Evolutionary conservation across 169 alveolate genomes (phyloP), one percentile per base, ranked within the genome.

Genomic region (Plasmodium gonderi): DNA sequence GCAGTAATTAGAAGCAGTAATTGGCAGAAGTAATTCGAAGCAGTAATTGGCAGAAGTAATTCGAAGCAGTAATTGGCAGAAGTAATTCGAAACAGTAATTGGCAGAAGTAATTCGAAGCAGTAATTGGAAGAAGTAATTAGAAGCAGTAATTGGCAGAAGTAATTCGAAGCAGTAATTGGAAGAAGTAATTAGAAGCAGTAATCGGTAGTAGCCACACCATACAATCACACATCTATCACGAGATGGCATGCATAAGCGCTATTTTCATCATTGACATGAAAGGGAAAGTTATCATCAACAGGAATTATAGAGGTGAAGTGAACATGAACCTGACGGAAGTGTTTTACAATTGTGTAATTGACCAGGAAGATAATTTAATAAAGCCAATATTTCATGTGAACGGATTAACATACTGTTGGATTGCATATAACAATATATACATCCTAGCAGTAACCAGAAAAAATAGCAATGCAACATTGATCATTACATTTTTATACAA

Each of bases 371-470:
- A 98, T 83, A 96, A 98, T 44, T 91, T 97, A 1, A 96, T 98
- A 65, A 97, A 96, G 90, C 99, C 99, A 14, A 98, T 99, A 36
- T 98, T 98, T 94, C 97, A 96, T 75, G 98, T 96, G 69, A 99
- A 98, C 51, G 99, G 99, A 51, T 95, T 98, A 89, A 98, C 99
- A 29, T 98, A 97, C 95, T 97, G 98, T 95, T 99, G 99, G 99
- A 97, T 99, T n/a, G 96, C 98, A 91, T 98, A 98, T 82, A 98
- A 98, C 91, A 99, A 98, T 92, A 90, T 99, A 44, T 98, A 98
- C 90, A 96, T 98, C 44, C 82, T 97, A 60, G 97, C 98, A 29
- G 83, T 97, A 72, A 95, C 98, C 42, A 78, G 96, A 51, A 36
- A 93, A 79, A 95, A 96, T 92, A 94, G 95, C 36, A 96, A 97